Conservation (phyloP, 768 basidiomycete genomes). For the Boletus edulis region DNA sequence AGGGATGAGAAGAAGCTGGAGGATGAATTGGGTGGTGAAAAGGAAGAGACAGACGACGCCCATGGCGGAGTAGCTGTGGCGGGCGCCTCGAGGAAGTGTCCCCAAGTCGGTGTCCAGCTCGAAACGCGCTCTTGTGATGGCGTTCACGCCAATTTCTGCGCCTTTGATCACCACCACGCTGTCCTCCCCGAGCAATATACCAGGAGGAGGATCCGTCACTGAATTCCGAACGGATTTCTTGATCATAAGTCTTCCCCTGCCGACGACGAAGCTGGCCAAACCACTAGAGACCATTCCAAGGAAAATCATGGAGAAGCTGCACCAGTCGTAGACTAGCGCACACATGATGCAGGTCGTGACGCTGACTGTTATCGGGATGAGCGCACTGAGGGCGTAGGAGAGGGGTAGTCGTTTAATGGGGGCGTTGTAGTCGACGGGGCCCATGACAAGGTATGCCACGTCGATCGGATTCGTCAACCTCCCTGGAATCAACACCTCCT, state of each 20-base stretch:
- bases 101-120: constrained; percentile 10
- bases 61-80: constrained; percentile 2
- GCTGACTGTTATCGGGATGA: constrained; percentile 25
- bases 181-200: constrained; percentile 20
- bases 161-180: constrained; percentile 27
- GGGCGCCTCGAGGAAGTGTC: not conserved
- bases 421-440: constrained; percentile 3
- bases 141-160: constrained; percentile 20
- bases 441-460: constrained; percentile 16
- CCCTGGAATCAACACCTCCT: constrained; percentile 13
- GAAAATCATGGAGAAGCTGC: constrained; percentile 30
- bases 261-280: constrained; percentile 24
- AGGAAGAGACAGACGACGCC: constrained; percentile 24
- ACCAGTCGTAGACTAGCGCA: constrained; percentile 29
- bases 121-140: constrained; percentile 28
- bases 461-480: constrained; percentile 19
- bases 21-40: constrained; percentile 28
- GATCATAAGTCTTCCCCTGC: constrained; percentile 24
- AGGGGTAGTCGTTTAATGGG: constrained; percentile 5
- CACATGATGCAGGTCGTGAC: constrained; percentile 19
- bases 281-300: constrained; percentile 30
- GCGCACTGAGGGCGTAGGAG: constrained; percentile 1
- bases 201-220: constrained; percentile 19
- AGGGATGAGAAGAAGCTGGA: constrained; percentile 33
- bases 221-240: constrained; percentile 13